Conservation (phyloP, 352 stramenopile genomes). For the Phytophthora palmivora region DNA sequence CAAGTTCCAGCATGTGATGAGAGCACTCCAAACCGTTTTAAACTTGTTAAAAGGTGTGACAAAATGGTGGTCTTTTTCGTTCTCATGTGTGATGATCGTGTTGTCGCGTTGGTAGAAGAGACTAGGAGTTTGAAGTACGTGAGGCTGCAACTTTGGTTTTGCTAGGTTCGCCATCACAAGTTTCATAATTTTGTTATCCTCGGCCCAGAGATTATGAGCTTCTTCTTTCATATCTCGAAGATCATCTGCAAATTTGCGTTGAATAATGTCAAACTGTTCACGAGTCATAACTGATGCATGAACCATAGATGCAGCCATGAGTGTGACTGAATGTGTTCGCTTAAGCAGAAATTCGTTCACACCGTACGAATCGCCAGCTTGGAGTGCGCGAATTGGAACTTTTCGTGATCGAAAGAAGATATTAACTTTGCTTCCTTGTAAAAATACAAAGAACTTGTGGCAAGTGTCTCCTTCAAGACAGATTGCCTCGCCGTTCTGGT, state of each 20-base stretch:
- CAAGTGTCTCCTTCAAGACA: conserved; percentile 76
- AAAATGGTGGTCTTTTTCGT: neutral
- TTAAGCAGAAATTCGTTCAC: conserved; percentile 69
- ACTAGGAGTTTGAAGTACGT: conserved; percentile 51
- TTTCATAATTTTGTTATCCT: conserved; percentile 43
- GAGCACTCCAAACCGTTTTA: conserved; percentile 49
- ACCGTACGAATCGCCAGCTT: conserved; percentile 72
- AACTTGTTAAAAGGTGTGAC: conserved; percentile 33
- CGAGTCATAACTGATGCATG: conserved; percentile 75
- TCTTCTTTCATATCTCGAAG: conserved; percentile 57
- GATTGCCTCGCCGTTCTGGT: conserved; percentile 76
- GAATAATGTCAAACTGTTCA: conserved; percentile 73
- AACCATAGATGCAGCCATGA: conserved; percentile 54
- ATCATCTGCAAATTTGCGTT: conserved; percentile 70
- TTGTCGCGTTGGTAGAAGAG: conserved; percentile 69
- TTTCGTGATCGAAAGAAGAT: conserved; percentile 57
- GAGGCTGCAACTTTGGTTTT: conserved; percentile 57
- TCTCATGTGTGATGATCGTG: neutral
- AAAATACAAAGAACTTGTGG: conserved; percentile 72
- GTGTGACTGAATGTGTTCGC: conserved; percentile 45
- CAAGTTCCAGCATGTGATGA: conserved; percentile 65
- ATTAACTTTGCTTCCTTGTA: conserved; percentile 66
- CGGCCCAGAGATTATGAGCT: conserved; percentile 45
- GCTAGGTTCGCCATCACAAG: conserved; percentile 57
- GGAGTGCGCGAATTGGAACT: conserved; percentile 59